These are phyloP conservation scores for Daldinia loculata DNA, from an alignment of 495 filamentous ascomycete species.

Conservation along the genomic window DNA sequence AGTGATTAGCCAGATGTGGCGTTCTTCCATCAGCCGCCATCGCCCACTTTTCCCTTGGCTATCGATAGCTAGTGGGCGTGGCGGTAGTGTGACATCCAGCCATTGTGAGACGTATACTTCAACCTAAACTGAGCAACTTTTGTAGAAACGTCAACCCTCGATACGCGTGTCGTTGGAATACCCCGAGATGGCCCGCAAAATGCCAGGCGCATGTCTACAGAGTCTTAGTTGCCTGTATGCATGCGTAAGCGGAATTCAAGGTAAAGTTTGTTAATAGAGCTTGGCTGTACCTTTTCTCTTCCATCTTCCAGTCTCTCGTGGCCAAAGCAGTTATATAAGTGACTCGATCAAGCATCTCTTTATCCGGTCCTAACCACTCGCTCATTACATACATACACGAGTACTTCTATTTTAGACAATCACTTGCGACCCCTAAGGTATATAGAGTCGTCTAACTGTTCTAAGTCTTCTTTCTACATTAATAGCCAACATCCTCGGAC, in stretches of 20 bases:
- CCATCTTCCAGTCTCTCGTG: not conserved
- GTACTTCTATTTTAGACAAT: constrained; percentile 3
- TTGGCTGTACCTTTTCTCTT: constrained; percentile 16
- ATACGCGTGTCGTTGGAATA: constrained; percentile 42
- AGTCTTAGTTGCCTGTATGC: constrained; percentile 12
- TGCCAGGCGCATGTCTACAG: constrained; percentile 8
- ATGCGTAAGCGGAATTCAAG: constrained; percentile 32
- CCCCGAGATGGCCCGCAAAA: constrained; percentile 39
- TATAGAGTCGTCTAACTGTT: not conserved
- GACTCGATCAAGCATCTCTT: constrained; percentile 13
- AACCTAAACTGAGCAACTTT: constrained; percentile 26
- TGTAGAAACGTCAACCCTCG: constrained; percentile 28
- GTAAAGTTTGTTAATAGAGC: constrained; percentile 26
- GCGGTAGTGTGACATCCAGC: constrained; percentile 26
- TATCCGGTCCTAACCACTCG: not conserved
- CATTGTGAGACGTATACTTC: constrained; percentile 28
- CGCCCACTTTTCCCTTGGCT: constrained; percentile 5
- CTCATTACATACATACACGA: constrained; percentile 17
- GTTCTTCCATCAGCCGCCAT: constrained; percentile 15
- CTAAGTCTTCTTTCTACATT: constrained; percentile 2
- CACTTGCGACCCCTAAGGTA: not conserved
- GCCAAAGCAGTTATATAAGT: constrained; percentile 28
- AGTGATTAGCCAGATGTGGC: constrained; percentile 6
- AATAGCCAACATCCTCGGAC: not conserved
- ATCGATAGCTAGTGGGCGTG: constrained; percentile 30